Conservation (phyloP, 2,329 filamentous ascomycete species). For the Didymosphaeria variabile region DNA sequence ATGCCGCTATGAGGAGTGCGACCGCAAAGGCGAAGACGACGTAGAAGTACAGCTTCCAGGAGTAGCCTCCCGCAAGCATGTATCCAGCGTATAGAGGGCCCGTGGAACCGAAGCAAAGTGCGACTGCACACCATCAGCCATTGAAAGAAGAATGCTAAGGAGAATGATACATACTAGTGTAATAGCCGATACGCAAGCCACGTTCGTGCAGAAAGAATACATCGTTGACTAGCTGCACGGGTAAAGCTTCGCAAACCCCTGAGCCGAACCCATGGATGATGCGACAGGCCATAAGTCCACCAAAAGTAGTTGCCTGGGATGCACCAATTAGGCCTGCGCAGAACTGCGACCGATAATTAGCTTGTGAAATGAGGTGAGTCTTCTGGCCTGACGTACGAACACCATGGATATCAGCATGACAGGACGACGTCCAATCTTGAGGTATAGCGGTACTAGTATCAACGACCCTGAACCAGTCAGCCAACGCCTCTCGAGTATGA, state of each 20-base stretch:
- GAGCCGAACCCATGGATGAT: slow-evolving; percentile 55
- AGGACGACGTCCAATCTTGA: slow-evolving; percentile 59
- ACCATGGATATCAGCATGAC: slow-evolving; percentile 55
- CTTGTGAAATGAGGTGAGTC: too few species aligned
- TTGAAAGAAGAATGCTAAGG: neutral
- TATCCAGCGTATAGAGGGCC: slow-evolving; percentile 68
- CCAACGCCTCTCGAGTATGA: slow-evolving; percentile 17
- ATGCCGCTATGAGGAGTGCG: slow-evolving; percentile 56
- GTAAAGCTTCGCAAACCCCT: slow-evolving; percentile 58
- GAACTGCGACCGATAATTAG: slow-evolving; percentile 38
- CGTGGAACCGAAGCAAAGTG: slow-evolving; percentile 64
- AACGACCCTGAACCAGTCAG: slow-evolving; percentile 50
- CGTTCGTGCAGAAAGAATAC: slow-evolving; percentile 60
- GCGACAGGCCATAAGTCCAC: slow-evolving; percentile 54
- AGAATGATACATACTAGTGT: slow-evolving; percentile 51
- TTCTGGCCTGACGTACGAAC: slow-evolving; percentile 30
- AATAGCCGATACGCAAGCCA: slow-evolving; percentile 64
- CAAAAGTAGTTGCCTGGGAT: slow-evolving; percentile 52
- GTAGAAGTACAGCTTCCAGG: slow-evolving; percentile 70
- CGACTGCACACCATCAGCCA: slow-evolving; percentile 49
- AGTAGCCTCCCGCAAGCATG: slow-evolving; percentile 67
- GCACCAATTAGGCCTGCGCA: slow-evolving; percentile 54
- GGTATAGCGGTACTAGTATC: slow-evolving; percentile 65
- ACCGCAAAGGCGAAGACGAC: slow-evolving; percentile 65
- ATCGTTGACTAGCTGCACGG: slow-evolving; percentile 59